A percentile compares a stretch with the other conserved stretches of the same genome.
phyloP scores from a whole-genome alignment of 2,329 filamentous ascomycete genomes.

The Penicillium sclerotigenum region DNA sequence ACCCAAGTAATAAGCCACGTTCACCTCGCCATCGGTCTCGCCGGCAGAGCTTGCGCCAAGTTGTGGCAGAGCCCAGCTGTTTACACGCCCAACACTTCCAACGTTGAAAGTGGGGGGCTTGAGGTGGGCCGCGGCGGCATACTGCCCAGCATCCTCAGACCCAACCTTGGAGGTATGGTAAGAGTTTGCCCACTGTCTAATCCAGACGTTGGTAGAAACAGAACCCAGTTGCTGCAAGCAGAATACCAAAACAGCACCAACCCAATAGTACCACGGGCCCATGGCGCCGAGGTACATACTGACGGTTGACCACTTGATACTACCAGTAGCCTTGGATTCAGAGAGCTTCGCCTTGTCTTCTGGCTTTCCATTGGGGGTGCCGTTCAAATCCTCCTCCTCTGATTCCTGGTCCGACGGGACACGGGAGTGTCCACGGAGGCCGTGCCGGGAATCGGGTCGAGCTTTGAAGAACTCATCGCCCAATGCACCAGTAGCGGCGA shows the following conservation, averaged over 20 bases:
- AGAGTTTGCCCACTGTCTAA: conserved; percentile 89
- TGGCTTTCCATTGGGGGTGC: conserved; percentile 45
- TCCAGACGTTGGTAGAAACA: conserved; percentile 90
- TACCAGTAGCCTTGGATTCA: conserved; percentile 78
- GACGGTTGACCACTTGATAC: conserved; percentile 85
- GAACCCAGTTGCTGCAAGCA: conserved; percentile 77
- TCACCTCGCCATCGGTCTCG: conserved; percentile 53
- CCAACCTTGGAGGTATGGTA: conserved; percentile 57
- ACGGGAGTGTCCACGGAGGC: conserved; percentile 73
- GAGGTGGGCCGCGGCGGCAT: conserved; percentile 40
- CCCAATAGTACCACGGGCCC: conserved; percentile 98
- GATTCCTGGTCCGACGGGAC: conserved; percentile 69
- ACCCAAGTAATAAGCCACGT: conserved; percentile 77
- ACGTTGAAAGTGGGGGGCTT: conserved; percentile 39
- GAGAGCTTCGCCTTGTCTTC: conserved; percentile 52
- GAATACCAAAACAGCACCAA: conserved; percentile 71
- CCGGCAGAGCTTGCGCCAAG: conserved; percentile 22
- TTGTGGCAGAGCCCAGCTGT: conserved; percentile 30
- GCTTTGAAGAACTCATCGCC: conserved; percentile 82
- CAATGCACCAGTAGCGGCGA: conserved; percentile 83
- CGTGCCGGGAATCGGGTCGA: conserved; percentile 63
- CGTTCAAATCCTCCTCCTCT: conserved; percentile 46
- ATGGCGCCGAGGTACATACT: conserved; percentile 81
- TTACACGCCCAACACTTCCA: conserved; percentile 36
- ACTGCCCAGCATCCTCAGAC: conserved; percentile 36